A percentile compares a stretch with the other conserved stretches of the same genome.
Conservation (phyloP, 306 rosid species). For the Begonia masoniana region DNA sequence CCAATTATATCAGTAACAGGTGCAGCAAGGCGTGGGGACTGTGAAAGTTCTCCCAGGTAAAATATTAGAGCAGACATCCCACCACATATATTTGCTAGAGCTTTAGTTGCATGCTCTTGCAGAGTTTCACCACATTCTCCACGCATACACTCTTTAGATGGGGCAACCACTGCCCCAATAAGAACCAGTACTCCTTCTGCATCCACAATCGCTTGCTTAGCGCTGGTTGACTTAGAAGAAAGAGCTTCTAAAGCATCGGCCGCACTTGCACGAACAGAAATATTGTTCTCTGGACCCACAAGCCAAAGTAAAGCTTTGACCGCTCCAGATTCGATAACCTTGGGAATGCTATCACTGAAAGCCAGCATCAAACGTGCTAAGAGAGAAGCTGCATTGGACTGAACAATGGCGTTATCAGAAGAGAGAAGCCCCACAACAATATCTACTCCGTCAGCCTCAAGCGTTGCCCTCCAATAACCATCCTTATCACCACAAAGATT, state of each 20-base stretch:
- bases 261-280: conserved; percentile 93
- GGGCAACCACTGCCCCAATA: conserved; percentile 92
- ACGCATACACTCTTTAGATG: conserved; percentile 91
- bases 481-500: conserved; percentile 94
- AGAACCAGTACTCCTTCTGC: conserved; percentile 71
- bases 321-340: conserved; percentile 88
- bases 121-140: conserved; percentile 62
- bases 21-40: conserved; percentile 54
- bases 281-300: conserved; percentile 59
- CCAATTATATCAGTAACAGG: conserved; percentile 92
- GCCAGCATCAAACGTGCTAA: conserved; percentile 88
- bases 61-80: conserved; percentile 76
- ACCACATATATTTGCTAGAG: conserved; percentile 87
- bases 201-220: conserved; percentile 64
- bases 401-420: conserved; percentile 77
- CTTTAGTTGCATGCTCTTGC: conserved; percentile 72
- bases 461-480: conserved; percentile 85
- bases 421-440: conserved; percentile 77
- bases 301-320: conserved; percentile 75
- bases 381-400: conserved; percentile 93
- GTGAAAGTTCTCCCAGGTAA: conserved; percentile 88
- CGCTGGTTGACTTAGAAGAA: conserved; percentile 60
- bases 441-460: conserved; percentile 96
- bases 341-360: conserved; percentile 85
- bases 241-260: conserved; percentile 96